Evolutionary conservation across 805 yeast species (phyloP).

Genomic region (Wilhelminamyces savonicus): DNA sequence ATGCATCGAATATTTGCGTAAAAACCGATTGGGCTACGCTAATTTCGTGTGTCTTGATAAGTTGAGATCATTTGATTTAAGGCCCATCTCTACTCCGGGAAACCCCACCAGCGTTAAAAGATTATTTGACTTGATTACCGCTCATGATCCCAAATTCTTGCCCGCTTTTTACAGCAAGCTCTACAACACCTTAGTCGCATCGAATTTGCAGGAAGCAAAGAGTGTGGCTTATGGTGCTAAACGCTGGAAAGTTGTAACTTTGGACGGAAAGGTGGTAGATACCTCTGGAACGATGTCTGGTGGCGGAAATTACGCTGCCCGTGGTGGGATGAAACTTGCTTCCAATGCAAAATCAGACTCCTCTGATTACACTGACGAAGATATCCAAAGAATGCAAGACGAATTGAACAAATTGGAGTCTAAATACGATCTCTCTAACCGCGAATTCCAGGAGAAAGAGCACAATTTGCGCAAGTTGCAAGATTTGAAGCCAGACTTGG

Average conservation of each 20-base stretch:
- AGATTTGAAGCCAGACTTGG: slow-evolving; percentile 67
- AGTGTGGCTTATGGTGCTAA: slow-evolving; percentile 77
- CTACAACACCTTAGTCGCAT: slow-evolving; percentile 83
- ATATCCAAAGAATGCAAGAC: slow-evolving; percentile 45
- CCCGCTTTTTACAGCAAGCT: slow-evolving; percentile 89
- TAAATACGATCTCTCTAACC: slow-evolving; percentile 42
- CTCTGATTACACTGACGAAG: slow-evolving; percentile 46
- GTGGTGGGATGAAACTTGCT: slow-evolving; percentile 70
- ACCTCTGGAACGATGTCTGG: slow-evolving; percentile 95
- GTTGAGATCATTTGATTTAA: slow-evolving; percentile 55
- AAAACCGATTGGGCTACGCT: slow-evolving; percentile 82
- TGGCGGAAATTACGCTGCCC: slow-evolving; percentile 70
- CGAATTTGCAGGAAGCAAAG: slow-evolving; percentile 72
- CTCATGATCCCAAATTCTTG: slow-evolving; percentile 59
- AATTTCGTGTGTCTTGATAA: slow-evolving; percentile 77
- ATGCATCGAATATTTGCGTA: slow-evolving; percentile 73
- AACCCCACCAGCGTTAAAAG: slow-evolving; percentile 61
- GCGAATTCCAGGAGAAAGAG: slow-evolving; percentile 54
- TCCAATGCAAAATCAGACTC: slow-evolving; percentile 24
- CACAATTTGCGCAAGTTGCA: slow-evolving; percentile 49
- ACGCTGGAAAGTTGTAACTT: slow-evolving; percentile 84
- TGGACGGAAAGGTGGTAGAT: slow-evolving; percentile 89
- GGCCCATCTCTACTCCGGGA: slow-evolving; percentile 61
- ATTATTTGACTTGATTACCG: slow-evolving; percentile 74
- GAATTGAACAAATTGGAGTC: slow-evolving; percentile 51